Evolutionary conservation across 1,139 yeast species (phyloP).

Genomic region (Scheffersomyces lignicola): DNA sequence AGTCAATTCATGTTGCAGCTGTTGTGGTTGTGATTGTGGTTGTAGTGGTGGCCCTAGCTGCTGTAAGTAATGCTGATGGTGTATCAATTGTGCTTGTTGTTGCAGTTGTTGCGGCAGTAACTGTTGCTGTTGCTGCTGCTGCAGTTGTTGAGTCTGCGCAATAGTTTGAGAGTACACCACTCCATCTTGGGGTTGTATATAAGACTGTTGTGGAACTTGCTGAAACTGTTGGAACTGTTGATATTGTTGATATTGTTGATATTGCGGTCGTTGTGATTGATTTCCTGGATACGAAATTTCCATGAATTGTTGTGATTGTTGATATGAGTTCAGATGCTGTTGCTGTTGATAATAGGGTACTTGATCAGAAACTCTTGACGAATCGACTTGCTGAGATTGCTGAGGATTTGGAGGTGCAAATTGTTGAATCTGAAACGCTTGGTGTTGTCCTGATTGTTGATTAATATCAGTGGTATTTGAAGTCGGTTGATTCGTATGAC

Average conservation of each 20-base stretch:
- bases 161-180: too few species aligned
- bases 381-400: too few species aligned
- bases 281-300: background rate
- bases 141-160: too few species aligned
- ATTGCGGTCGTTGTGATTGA: conserved; percentile 4
- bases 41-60: too few species aligned
- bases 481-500: conserved; percentile 2
- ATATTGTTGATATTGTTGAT: background rate
- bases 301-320: conserved; percentile 1
- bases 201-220: conserved; percentile 2
- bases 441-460: conserved; percentile 4
- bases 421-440: too few species aligned
- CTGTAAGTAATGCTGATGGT: background rate
- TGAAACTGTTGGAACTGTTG: background rate
- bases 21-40: too few species aligned
- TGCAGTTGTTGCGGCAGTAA: conserved; percentile 4
- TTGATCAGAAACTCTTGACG: too few species aligned
- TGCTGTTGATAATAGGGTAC: too few species aligned
- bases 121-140: conserved; percentile 7
- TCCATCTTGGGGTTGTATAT: conserved; percentile 1
- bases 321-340: too few species aligned
- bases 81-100: conserved; percentile 4
- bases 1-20: background rate
- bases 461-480: conserved; percentile 1
- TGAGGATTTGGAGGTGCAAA: too few species aligned